Conservation (phyloP, 176 grass and related monocot genomes). For the Puya raimondii region DNA sequence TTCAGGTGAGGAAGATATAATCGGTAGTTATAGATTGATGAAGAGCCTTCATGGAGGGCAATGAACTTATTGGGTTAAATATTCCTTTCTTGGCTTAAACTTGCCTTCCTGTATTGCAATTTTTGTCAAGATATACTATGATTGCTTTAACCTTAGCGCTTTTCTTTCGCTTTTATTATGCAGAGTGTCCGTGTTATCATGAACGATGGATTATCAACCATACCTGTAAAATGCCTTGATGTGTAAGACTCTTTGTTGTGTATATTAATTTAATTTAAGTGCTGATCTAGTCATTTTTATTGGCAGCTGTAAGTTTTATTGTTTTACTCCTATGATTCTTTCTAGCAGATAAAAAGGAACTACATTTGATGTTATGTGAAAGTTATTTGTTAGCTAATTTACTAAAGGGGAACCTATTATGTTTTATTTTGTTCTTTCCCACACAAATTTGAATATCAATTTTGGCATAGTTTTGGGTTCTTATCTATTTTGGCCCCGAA, state of each 20-base stretch:
- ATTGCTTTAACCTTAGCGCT: not conserved
- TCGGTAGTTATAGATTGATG: not conserved
- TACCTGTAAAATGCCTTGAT: constrained; percentile 78
- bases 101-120: constrained; percentile 3
- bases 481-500: not conserved
- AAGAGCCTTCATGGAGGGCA: not conserved
- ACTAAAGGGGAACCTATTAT: no score
- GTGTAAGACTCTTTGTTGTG: constrained; percentile 48
- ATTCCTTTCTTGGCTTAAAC: no score
- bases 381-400: not conserved
- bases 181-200: constrained; percentile 95
- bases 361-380: no score
- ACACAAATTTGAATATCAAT: no score
- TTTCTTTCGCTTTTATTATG: constrained; percentile 30
- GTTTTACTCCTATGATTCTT: not conserved
- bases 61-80: not conserved
- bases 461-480: no score
- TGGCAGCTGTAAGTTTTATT: not conserved
- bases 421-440: no score
- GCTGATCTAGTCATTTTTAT: constrained; percentile 2
- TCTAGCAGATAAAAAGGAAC: not conserved
- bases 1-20: constrained; percentile 55
- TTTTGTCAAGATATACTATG: constrained; percentile 8
- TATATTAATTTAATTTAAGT: not conserved
- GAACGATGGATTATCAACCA: constrained; percentile 89